Base-by-base conservation (phyloP, 176 grass and related monocot genomes). In the Dendrocalamus sinicus region DNA sequence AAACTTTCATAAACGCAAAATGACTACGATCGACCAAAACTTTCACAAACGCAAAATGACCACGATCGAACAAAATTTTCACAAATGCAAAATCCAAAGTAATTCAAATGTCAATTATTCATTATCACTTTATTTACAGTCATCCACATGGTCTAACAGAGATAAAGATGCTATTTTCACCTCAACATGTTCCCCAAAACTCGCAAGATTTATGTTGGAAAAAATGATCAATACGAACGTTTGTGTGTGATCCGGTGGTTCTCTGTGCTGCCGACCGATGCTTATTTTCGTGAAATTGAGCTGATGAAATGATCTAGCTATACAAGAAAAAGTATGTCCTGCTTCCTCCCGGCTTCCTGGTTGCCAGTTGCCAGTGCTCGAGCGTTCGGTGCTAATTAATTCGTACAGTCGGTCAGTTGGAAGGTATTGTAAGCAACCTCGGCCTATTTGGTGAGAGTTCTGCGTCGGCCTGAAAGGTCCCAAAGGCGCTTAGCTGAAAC, bases 131-230 rank as follows among this genome's bases (percentile, higher is more conserved):
- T 35, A 35, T 35, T 35, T 35, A 35, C 32, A 35, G 4, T 4
- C 32, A 35, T 35, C 32, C 32, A 35, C 3, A 35, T 35, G 32
- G 3, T 3, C 32, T 35, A 35, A 3, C 32, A 73, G 51, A 62
- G 51, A 84, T 51, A 70, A 40, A 57, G 65, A 62, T 44, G 41
- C 9, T 67, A 28, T 68, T 77, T 87, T 77, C 20, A 28, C 16
- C 50, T 83, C 67, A 48, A 61, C 39, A 19, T 84, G 75, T 87
- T 57, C 45, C 9, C 43, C 75, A 45, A 48, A 32, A 26, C 83
- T 24, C 70, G 82, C 51, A 51, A 43, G 15, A 47, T 39, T 10
- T 32, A 50, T 73, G 75, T 37, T 73, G 50, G 23, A 53, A 52
- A 52, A 60, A 57, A 81, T 58, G 70, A 69, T 61, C n/a, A 32